phyloP scores from a whole-genome alignment of 768 basidiomycete species.

The Boletus reticulatus region DNA sequence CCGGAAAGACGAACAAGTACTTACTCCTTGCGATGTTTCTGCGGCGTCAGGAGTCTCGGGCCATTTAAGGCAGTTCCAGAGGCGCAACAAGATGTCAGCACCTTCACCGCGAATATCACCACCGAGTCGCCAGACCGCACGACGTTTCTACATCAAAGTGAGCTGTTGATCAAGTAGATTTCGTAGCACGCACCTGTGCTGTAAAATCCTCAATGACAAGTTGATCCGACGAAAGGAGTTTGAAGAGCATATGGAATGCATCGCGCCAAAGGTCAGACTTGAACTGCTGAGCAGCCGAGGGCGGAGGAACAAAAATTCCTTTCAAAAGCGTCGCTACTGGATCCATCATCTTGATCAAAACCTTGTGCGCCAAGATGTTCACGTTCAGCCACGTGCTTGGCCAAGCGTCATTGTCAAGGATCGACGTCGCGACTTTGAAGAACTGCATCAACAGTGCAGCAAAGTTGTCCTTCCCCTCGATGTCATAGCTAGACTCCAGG shows the following conservation, averaged over 20 bases:
- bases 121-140: slow-evolving; percentile 94
- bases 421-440: slow-evolving; percentile 78
- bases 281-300: slow-evolving; percentile 62
- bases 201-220: slow-evolving; percentile 93
- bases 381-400: slow-evolving; percentile 90
- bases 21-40: slow-evolving; percentile 62
- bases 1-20: slow-evolving; percentile 21
- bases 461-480: slow-evolving; percentile 85
- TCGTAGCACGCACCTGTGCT: slow-evolving; percentile 62
- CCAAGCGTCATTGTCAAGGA: slow-evolving; percentile 85
- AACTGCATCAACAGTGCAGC: slow-evolving; percentile 67
- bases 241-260: slow-evolving; percentile 77
- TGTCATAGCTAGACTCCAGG: slow-evolving; percentile 77
- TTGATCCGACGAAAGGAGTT: slow-evolving; percentile 84
- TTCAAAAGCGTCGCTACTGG: slow-evolving; percentile 76
- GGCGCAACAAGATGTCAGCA: slow-evolving; percentile 67
- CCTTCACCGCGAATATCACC: slow-evolving; percentile 95
- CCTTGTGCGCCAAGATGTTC: slow-evolving; percentile 83
- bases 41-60: slow-evolving; percentile 51
- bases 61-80: slow-evolving; percentile 89
- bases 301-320: slow-evolving; percentile 74
- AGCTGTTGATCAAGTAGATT: slow-evolving; percentile 3
- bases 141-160: slow-evolving; percentile 64
- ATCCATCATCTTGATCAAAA: slow-evolving; percentile 86
- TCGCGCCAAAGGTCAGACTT: slow-evolving; percentile 79